Conservation (phyloP, 2,329 filamentous ascomycete species). For the Fusarium sp. region DNA sequence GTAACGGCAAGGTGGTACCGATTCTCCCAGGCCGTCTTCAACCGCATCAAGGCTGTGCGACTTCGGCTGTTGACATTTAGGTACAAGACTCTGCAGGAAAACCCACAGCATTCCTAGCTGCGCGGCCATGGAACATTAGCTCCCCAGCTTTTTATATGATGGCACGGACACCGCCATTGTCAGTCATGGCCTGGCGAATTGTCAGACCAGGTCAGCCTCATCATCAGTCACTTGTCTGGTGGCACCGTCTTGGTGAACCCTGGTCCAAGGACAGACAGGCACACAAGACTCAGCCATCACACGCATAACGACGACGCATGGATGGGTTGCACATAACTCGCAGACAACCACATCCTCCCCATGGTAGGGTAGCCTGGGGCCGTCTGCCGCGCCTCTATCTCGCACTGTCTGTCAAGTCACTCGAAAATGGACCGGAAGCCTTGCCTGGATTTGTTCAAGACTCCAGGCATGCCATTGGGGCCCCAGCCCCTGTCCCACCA, state of each 20-base stretch:
- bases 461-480: slow-evolving; percentile 39
- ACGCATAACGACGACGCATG: slow-evolving; percentile 18
- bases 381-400: slow-evolving; percentile 28
- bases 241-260: slow-evolving; percentile 5
- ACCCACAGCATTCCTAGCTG: slow-evolving; percentile 21
- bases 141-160: slow-evolving; percentile 24
- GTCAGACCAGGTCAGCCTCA: slow-evolving; percentile 30
- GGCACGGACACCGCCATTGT: slow-evolving; percentile 36
- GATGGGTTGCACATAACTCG: slow-evolving; percentile 5
- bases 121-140: slow-evolving; percentile 4
- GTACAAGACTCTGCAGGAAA: slow-evolving; percentile 17
- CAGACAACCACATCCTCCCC: slow-evolving; percentile 6
- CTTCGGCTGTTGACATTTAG: slow-evolving; percentile 27
- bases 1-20: background rate
- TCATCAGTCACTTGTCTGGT: slow-evolving; percentile 26
- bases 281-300: slow-evolving; percentile 8
- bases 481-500: slow-evolving; percentile 39
- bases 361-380: slow-evolving; percentile 17
- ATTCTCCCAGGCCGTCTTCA: background rate
- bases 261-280: slow-evolving; percentile 13
- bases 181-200: slow-evolving; percentile 26
- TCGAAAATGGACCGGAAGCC: slow-evolving; percentile 51
- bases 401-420: slow-evolving; percentile 47
- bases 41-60: slow-evolving; percentile 6
- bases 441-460: slow-evolving; percentile 35